Evolutionary conservation across 345 rosid genomes (phyloP), one percentile per base, ranked within the genome.

Genomic region (Euphorbia lathyris): DNA sequence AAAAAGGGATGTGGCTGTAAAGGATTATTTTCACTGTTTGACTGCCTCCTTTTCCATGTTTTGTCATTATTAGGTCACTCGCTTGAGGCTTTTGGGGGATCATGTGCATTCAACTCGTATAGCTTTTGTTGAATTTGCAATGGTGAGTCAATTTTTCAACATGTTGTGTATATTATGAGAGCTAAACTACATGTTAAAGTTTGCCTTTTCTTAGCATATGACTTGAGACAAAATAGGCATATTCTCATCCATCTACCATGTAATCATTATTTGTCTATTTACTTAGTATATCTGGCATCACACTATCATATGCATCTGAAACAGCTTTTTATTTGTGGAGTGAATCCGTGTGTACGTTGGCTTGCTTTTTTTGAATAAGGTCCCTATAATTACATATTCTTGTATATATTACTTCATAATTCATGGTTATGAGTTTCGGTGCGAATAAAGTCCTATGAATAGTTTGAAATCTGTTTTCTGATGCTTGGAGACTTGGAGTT

Each of bases 51-150:
- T 51, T 38, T 5, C 63, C 45, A n/a, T 60, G 2, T 23, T 40
- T 62, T 69, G 32, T 70, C 10, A 66, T 60, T 47, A 51, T 19
- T 75, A 92, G 98, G 98, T 93, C 57, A 86, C 90, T 72, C 91
- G 88, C 58, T 80, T 93, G 83, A 90, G 95, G 88, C 87, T 93
- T 72, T 81, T 88, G 69, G 97, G 98, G 14, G 97, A 90, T 79
- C 81, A 88, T 19, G 79, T 86, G 74, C 98, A 93, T 80, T 90
- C 97, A 47, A 90, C 87, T 74, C 90, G 93, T 72, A 93, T 88
- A 76, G 95, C 91, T 65, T 93, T 93, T 75, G 91, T 90, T 70
- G 98, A 93, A 78, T 93, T 93, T 78, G 88, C 90, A 27, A 74
- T 74, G 93, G 98, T 92, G 79, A 85, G 85, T 61, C 27, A 14